Percentiles rank a stretch among this genome's conserved stretches.
phyloP scores from a whole-genome alignment of 495 filamentous ascomycete species.

The Lindgomyces ingoldianus region DNA sequence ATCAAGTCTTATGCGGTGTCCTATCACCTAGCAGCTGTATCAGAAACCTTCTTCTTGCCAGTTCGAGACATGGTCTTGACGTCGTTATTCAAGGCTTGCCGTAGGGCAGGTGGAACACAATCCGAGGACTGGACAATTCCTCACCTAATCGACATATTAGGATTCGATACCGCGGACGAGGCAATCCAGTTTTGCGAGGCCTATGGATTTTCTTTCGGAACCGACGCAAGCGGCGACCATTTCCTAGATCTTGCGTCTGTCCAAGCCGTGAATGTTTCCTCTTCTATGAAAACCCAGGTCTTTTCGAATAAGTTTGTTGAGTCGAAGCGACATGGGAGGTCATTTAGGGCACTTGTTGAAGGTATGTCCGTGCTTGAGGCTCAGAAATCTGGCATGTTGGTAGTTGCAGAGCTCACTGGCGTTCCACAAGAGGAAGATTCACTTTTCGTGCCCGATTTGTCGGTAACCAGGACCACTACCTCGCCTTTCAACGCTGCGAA shows the following conservation, averaged over 20 bases:
- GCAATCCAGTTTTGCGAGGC: conserved; percentile 68
- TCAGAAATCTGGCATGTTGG: conserved; percentile 14
- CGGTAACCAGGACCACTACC: not conserved
- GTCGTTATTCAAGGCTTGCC: conserved; percentile 62
- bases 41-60: conserved; percentile 83
- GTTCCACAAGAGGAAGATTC: conserved; percentile 12
- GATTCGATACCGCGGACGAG: conserved; percentile 73
- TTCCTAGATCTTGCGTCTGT: conserved; percentile 43
- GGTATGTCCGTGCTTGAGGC: conserved; percentile 28
- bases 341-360: conserved; percentile 24
- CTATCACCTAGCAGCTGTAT: conserved; percentile 91
- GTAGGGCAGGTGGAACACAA: conserved; percentile 48
- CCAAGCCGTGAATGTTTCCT: conserved; percentile 2
- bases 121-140: conserved; percentile 74
- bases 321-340: conserved; percentile 25
- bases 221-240: conserved; percentile 39
- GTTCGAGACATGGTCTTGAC: conserved; percentile 76
- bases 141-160: conserved; percentile 64
- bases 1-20: conserved; percentile 69
- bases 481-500: not conserved
- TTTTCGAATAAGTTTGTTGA: conserved; percentile 31
- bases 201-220: conserved; percentile 64
- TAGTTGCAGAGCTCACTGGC: conserved; percentile 15
- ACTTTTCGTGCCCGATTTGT: conserved; percentile 16
- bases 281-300: not conserved